Evolutionary conservation across 768 basidiomycete genomes (phyloP), one percentile per base, ranked within the genome.

Genomic region (Leucosporidium yakuticum): DNA sequence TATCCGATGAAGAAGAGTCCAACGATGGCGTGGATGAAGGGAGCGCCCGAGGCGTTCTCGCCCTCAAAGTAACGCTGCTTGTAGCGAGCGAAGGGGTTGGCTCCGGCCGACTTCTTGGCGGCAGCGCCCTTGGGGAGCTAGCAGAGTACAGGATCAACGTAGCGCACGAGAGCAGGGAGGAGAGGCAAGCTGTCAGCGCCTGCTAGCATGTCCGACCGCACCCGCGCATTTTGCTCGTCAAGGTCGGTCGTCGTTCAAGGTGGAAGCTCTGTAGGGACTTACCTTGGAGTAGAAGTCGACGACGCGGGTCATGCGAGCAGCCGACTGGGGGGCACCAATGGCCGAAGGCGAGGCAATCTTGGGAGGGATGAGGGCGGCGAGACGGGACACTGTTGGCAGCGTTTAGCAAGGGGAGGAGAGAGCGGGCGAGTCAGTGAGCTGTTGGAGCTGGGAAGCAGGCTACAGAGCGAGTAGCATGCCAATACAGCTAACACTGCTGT

Each of bases 241-340:
- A n/a, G n/a, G n/a, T n/a, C n/a, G n/a, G n/a, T n/a, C n/a, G n/a
- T n/a, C n/a, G n/a, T 12, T 14, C 21, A 39, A 4, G 20, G 27
- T n/a, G 31, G 47, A 32, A 32, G 56, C 49, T 4, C 12, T 25
- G 34, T 0, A 23, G 48, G 9, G 17, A 60, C 74, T 29, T 39
- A 76, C 75, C 53, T 91, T 94, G 68, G 90, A 92, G 83, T 98
- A 98, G 81, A 96, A 97, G 74, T 91, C 86, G 71, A 96, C 91
- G 77, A 97, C 88, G 39, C 87, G 86, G 66, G 84, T 82, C 62
- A 95, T 88, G 70, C 89, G 86, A 54, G 85, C 85, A 54, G 91
- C 90, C 63, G 88, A 85, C 64, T 87, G 89, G 62, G 89, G 85
- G 32, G 79, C 79, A 17, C 70, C 39, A 67, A 96, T 87, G 74